A percentile compares a stretch with the other conserved stretches of the same genome.
These are phyloP conservation scores for Blastobotrys capitulatus DNA, from an alignment of 1,139 yeast species.

Conservation along the genomic window DNA sequence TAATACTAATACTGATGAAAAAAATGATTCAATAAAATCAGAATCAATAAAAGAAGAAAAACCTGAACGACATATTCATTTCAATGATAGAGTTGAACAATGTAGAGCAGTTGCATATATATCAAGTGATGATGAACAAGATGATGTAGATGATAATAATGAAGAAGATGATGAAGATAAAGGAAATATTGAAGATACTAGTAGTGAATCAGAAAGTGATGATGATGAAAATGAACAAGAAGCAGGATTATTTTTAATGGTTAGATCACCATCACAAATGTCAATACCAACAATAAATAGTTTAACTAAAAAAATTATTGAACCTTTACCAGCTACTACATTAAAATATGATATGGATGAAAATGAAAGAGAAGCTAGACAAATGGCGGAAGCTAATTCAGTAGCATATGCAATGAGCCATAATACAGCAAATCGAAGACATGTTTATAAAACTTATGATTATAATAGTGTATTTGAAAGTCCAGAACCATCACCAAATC, in stretches of 20 bases:
- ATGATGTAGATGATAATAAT: slow-evolving; percentile 16
- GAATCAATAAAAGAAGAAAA: neutral
- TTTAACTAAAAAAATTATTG: slow-evolving; percentile 44
- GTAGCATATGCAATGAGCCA: slow-evolving; percentile 56
- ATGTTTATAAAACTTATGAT: slow-evolving; percentile 72
- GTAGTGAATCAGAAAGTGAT: slow-evolving; percentile 35
- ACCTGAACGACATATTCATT: slow-evolving; percentile 59
- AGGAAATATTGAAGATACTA: slow-evolving; percentile 31
- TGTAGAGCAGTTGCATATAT: slow-evolving; percentile 57
- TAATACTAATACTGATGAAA: neutral
- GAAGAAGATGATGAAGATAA: slow-evolving; percentile 30
- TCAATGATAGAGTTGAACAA: slow-evolving; percentile 89
- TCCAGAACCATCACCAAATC: slow-evolving; percentile 24
- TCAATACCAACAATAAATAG: slow-evolving; percentile 28
- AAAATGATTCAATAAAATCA: slow-evolving; percentile 2
- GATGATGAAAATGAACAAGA: slow-evolving; percentile 55
- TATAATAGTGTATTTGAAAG: slow-evolving; percentile 68
- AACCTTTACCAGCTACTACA: slow-evolving; percentile 73
- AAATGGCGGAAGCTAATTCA: slow-evolving; percentile 33
- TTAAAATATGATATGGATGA: slow-evolving; percentile 75
- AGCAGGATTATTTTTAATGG: slow-evolving; percentile 65
- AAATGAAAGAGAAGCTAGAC: slow-evolving; percentile 54
- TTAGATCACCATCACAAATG: slow-evolving; percentile 34
- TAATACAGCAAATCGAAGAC: slow-evolving; percentile 68
- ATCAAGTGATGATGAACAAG: slow-evolving; percentile 36